phyloP scores from a whole-genome alignment of 352 stramenopile species.

The Aphanomyces astaci region DNA sequence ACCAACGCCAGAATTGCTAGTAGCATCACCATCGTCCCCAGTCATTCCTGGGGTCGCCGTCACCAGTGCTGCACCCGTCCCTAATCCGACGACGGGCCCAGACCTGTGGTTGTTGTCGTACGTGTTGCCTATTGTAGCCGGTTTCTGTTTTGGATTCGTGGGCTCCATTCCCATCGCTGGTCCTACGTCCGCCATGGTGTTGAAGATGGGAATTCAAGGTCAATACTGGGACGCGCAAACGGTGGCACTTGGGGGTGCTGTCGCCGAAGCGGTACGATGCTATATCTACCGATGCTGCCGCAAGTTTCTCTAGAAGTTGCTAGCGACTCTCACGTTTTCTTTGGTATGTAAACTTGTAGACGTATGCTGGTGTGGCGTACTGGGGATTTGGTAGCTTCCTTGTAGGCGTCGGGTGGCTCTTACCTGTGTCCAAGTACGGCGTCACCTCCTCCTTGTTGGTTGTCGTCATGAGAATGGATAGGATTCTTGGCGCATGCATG shows the following conservation, averaged over 20 bases:
- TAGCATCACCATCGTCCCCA: not conserved
- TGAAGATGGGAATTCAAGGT: constrained; percentile 81
- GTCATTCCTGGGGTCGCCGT: not conserved
- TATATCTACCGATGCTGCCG: not conserved
- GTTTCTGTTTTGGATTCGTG: constrained; percentile 80
- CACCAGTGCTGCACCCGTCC: not conserved
- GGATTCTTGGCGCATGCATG: constrained; percentile 78
- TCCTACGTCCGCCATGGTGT: constrained; percentile 80
- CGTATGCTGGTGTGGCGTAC: constrained; percentile 81
- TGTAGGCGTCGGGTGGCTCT: constrained; percentile 67
- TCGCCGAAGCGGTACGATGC: constrained; percentile 63
- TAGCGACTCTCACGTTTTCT: no score
- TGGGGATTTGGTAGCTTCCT: constrained; percentile 87
- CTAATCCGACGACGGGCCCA: not conserved
- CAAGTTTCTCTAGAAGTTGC: not conserved
- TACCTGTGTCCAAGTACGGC: constrained; percentile 82
- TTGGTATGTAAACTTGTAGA: no score
- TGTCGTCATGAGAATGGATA: no score
- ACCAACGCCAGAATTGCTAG: not conserved
- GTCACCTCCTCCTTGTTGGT: no score
- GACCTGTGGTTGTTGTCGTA: constrained; percentile 37
- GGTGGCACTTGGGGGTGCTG: constrained; percentile 72
- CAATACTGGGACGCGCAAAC: constrained; percentile 74
- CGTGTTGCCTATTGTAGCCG: constrained; percentile 61
- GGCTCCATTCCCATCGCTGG: constrained; percentile 76